phyloP scores from a whole-genome alignment of 495 filamentous ascomycete genomes.

The Neurospora sublineolata region DNA sequence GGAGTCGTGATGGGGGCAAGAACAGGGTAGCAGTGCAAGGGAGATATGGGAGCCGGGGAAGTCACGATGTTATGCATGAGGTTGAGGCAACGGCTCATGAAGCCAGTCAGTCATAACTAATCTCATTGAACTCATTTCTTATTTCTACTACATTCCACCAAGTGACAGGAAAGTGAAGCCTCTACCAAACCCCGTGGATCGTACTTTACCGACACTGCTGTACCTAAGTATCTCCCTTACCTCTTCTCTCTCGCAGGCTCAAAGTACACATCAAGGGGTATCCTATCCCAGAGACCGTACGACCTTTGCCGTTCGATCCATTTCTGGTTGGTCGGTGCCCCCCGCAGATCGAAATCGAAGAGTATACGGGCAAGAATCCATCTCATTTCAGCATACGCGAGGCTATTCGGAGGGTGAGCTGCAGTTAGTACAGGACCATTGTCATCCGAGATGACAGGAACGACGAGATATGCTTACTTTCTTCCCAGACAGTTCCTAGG shows the following conservation, averaged over 20 bases:
- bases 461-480: constrained; percentile 17
- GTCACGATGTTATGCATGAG: neutral
- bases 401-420: constrained; percentile 7
- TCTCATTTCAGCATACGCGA: constrained; percentile 32
- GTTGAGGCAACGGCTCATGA: neutral
- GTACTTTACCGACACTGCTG: neutral
- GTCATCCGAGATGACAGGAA: neutral
- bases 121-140: neutral
- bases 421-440: neutral
- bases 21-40: neutral
- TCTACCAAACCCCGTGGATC: neutral
- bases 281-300: constrained; percentile 29
- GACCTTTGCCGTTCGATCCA: constrained; percentile 22
- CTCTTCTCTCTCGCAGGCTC: constrained; percentile 10
- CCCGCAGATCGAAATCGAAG: constrained; percentile 27
- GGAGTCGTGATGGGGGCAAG: neutral
- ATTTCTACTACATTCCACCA: neutral
- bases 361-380: constrained; percentile 30
- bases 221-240: neutral
- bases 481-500: constrained; percentile 31
- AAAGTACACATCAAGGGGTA: constrained; percentile 18
- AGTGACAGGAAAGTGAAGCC: neutral
- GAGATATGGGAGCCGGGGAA: neutral
- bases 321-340: constrained; percentile 10
- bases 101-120: neutral